Evolutionary conservation across 768 basidiomycete species (phyloP).

Genomic region (Daedaleopsis nitida): DNA sequence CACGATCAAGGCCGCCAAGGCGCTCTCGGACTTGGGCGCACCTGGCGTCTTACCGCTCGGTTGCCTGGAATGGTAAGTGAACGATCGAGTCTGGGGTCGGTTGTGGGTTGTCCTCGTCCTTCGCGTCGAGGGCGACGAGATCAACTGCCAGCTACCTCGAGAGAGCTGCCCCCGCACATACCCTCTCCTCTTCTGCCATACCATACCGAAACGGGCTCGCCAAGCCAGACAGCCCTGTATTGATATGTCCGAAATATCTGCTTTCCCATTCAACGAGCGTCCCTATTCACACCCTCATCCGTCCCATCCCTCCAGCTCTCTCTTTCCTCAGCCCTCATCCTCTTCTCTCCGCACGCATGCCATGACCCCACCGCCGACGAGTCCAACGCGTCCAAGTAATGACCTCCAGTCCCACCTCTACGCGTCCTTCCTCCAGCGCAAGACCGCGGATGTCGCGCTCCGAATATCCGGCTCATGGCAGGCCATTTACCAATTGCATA

Average conservation of each 20-base stretch:
- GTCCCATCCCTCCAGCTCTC: constrained; percentile 7
- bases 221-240: not conserved
- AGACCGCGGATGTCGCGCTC: constrained; percentile 79
- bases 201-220: not conserved
- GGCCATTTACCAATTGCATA: constrained; percentile 78
- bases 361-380: constrained; percentile 18
- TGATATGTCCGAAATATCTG: constrained; percentile 10
- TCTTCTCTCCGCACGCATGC: constrained; percentile 24
- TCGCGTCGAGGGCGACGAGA: constrained; percentile 12
- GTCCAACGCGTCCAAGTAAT: constrained; percentile 43
- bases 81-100: not conserved
- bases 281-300: constrained; percentile 1
- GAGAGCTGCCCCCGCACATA: not conserved
- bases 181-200: not conserved
- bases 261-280: constrained; percentile 1
- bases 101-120: constrained; percentile 5
- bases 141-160: not conserved
- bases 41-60: not conserved
- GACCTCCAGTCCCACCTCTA: constrained; percentile 80
- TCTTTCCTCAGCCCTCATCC: constrained; percentile 16
- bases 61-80: not conserved
- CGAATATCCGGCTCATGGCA: constrained; percentile 67
- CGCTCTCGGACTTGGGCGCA: too few species aligned
- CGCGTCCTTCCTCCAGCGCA: constrained; percentile 65
- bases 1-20: too few species aligned